Evolutionary conservation across 2,329 filamentous ascomycete genomes (phyloP).

Genomic region (Colletotrichum noveboracense): DNA sequence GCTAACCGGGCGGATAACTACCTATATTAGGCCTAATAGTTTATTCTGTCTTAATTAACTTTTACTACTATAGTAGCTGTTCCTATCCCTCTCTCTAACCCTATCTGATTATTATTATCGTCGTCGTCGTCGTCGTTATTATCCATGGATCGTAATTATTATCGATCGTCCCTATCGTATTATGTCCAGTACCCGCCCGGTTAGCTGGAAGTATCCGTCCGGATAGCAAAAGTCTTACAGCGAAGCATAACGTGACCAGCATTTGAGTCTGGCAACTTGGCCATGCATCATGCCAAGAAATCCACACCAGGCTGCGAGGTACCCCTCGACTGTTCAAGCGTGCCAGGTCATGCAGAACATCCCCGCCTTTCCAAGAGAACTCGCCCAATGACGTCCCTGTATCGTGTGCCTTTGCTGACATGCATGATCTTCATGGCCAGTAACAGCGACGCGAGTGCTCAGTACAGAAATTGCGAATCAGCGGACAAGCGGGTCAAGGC

Average conservation of each 20-base stretch:
- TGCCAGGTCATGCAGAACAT: neutral
- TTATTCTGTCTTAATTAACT: no score
- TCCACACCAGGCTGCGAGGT: neutral
- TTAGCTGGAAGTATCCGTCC: no score
- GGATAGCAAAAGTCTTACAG: no score
- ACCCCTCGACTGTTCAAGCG: neutral
- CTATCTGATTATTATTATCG: no score
- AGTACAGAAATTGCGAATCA: neutral
- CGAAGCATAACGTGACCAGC: neutral
- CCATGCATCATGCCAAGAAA: neutral
- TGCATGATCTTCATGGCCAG: neutral
- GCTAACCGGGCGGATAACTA: no score
- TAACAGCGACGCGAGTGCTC: neutral
- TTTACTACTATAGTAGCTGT: no score
- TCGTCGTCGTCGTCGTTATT: no score
- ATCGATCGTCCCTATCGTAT: no score
- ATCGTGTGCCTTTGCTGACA: neutral
- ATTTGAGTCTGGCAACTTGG: neutral
- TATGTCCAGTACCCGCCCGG: no score
- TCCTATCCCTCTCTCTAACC: no score
- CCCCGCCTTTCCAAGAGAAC: neutral
- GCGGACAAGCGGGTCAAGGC: neutral
- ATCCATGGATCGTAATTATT: no score
- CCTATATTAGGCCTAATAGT: no score
- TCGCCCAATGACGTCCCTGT: neutral